Evolutionary conservation across 352 stramenopile genomes (phyloP).

Genomic region (Plasmopara viticola): DNA sequence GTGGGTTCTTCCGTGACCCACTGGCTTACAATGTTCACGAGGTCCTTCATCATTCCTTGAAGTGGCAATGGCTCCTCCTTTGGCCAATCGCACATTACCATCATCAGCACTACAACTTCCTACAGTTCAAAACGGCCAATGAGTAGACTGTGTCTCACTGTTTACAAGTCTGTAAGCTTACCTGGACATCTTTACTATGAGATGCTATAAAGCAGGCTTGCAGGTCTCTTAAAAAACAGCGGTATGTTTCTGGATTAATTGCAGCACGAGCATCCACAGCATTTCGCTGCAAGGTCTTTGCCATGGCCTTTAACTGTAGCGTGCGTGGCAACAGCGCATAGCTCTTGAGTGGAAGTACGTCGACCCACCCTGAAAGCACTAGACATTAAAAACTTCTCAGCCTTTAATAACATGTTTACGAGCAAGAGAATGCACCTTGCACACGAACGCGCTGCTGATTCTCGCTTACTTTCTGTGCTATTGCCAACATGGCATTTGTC

Average conservation of each 20-base stretch:
- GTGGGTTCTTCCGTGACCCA: conserved; percentile 21
- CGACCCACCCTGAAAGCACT: conserved; percentile 29
- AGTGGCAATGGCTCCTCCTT: conserved; percentile 20
- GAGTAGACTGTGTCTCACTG: not conserved
- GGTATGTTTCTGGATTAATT: conserved; percentile 18
- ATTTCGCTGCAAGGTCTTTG: conserved; percentile 37
- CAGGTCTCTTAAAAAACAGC: conserved; percentile 24
- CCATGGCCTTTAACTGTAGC: conserved; percentile 29
- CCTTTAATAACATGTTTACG: not conserved
- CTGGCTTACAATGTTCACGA: conserved; percentile 20
- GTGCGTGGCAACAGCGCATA: conserved; percentile 34
- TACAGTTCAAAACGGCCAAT: not conserved
- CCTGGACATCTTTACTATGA: conserved; percentile 21
- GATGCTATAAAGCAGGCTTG: conserved; percentile 12
- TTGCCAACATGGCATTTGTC: conserved; percentile 19
- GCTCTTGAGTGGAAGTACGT: conserved; percentile 28
- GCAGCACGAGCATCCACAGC: conserved; percentile 27
- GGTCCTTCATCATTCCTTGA: conserved; percentile 20
- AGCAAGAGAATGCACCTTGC: conserved; percentile 23
- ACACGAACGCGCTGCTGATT: conserved; percentile 27
- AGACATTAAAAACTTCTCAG: conserved; percentile 3
- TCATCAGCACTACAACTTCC: conserved; percentile 34
- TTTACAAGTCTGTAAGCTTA: conserved; percentile 5
- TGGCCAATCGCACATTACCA: conserved; percentile 32
- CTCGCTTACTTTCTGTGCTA: conserved; percentile 31